These are phyloP conservation scores for Candida odintsovae DNA, from an alignment of 805 yeast species.

Conservation along the genomic window DNA sequence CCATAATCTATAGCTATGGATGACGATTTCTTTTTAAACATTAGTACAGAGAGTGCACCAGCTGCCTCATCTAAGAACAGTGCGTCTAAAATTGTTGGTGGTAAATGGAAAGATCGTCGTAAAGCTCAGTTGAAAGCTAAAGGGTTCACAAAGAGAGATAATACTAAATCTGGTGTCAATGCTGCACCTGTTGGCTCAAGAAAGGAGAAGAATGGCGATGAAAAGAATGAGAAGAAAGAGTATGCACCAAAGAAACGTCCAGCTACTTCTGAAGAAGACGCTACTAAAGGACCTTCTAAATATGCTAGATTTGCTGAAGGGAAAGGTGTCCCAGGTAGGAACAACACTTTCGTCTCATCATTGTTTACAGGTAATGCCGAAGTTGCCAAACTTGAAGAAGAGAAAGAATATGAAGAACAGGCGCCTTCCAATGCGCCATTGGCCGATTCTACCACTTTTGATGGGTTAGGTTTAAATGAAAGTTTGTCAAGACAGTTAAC, in stretches of 20 bases:
- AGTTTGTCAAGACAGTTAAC: slow-evolving; percentile 48
- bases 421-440: slow-evolving; percentile 83
- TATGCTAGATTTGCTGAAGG: slow-evolving; percentile 39
- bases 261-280: slow-evolving; percentile 6
- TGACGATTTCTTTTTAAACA: slow-evolving; percentile 73
- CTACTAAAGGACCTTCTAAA: slow-evolving; percentile 25
- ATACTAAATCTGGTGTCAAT: slow-evolving; percentile 4
- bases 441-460: slow-evolving; percentile 61
- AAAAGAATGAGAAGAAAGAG: slow-evolving; percentile 4
- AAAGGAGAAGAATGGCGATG: background rate
- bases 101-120: slow-evolving; percentile 79
- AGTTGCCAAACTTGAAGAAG: slow-evolving; percentile 33
- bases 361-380: slow-evolving; percentile 70
- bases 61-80: slow-evolving; percentile 10
- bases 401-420: slow-evolving; percentile 26
- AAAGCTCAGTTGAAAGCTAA: slow-evolving; percentile 27
- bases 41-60: slow-evolving; percentile 40
- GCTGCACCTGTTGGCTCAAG: slow-evolving; percentile 6
- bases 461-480: slow-evolving; percentile 61
- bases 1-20: slow-evolving; percentile 41
- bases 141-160: slow-evolving; percentile 11
- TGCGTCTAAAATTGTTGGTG: slow-evolving; percentile 52
- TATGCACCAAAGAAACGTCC: slow-evolving; percentile 11
- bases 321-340: slow-evolving; percentile 46
- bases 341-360: slow-evolving; percentile 75